Conservation (phyloP, 2,329 filamentous ascomycete species). For the Colletotrichum sp. region DNA sequence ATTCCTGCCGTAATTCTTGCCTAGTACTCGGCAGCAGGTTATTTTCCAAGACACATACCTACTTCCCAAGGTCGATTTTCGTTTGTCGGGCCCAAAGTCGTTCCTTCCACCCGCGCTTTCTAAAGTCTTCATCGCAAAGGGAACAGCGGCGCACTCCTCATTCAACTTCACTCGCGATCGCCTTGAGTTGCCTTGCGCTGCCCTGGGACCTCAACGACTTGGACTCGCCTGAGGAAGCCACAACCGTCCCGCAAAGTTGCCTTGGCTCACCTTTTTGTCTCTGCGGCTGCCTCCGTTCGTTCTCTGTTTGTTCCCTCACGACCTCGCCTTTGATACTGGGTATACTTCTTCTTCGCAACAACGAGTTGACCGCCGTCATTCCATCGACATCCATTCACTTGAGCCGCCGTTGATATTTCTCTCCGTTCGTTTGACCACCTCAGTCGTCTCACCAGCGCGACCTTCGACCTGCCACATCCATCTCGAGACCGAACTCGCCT, state of each 20-base stretch:
- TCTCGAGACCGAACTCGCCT: neutral
- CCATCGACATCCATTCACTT: neutral
- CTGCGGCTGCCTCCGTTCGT: neutral
- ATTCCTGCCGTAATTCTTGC: neutral
- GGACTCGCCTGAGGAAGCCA: neutral
- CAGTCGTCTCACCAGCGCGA: neutral
- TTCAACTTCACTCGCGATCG: neutral
- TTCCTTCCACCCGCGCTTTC: neutral
- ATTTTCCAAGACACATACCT: neutral
- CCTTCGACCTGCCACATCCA: neutral
- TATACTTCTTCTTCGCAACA: neutral
- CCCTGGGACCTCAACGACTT: neutral
- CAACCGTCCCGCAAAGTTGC: neutral
- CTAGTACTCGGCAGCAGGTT: neutral
- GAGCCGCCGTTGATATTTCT: neutral
- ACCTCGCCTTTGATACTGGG: neutral
- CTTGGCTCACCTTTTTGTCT: neutral
- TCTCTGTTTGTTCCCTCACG: neutral
- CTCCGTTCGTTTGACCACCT: neutral
- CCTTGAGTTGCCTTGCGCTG: neutral
- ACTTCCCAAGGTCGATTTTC: neutral
- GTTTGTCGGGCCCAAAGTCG: neutral
- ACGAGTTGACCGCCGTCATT: neutral
- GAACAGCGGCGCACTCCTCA: neutral
- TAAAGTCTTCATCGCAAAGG: neutral